Evolutionary conservation across 2,329 filamentous ascomycete genomes (phyloP), one percentile per base, ranked within the genome.

Genomic region (Aspergillus quadrilineatus): DNA sequence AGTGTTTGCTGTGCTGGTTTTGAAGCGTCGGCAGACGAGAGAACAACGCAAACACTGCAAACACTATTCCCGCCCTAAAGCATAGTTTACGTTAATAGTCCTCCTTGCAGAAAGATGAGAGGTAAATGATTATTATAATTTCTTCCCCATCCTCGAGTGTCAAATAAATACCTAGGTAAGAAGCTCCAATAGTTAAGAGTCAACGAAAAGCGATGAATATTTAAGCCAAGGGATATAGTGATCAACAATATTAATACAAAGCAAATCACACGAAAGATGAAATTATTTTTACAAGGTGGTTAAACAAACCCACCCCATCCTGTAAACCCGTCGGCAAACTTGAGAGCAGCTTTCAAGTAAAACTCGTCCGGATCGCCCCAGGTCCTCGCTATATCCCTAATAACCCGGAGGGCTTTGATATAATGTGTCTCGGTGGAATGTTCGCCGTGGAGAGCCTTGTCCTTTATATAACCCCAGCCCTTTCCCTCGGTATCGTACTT

Each of bases 381-480:
- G 0, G 76, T 76, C 15, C 62, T 60, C 6, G 71, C 69, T 15
- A 65, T 55, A 39, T 69, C 67, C 37, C 59, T 66, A 43, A 69
- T 58, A 2, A 89, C 85, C 43, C 90, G 83, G 51, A 92, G 77
- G 14, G 82, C 89, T 87, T 97, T 96, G 32, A 97, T 86, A 68
- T 86, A 97, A 74, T 96, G 89, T 15, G 89, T 83, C 75, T 97
- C 91, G 1, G 82, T 85, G 8, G 84, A 79, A 75, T 86, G 85
- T 50, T 82, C 72, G 8, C 88, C 87, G 52, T 83, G 85, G 15
- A 96, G 68, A 2, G 89, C 90, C 73, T 85, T 83, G 51, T 89
- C 77, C 51, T 87, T 82, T 4, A 93, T 88, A 73, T 89, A 89
- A 5, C 84, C 82, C 94, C 94, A 99, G 49, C 84, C 80, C 65